Evolutionary conservation across 2,329 filamentous ascomycete species (phyloP).

Genomic region (Dendryphion nanum): DNA sequence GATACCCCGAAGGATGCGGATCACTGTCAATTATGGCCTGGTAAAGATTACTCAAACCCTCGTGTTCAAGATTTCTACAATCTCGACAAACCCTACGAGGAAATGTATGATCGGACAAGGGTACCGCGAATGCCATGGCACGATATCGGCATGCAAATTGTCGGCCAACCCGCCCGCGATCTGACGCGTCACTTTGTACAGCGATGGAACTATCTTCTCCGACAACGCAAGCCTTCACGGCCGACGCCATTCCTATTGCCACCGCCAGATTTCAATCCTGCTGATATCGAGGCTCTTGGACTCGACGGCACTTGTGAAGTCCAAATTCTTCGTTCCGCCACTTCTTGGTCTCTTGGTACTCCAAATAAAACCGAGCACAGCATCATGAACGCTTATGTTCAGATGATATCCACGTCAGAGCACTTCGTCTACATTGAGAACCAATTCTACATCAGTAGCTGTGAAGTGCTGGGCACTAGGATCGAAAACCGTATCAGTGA

Average conservation of each 20-base stretch:
- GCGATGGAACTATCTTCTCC: slow-evolving; percentile 94
- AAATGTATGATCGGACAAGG: slow-evolving; percentile 94
- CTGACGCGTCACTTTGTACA: slow-evolving; percentile 95
- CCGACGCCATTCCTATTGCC: slow-evolving; percentile 92
- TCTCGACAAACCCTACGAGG: slow-evolving; percentile 91
- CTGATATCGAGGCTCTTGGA: slow-evolving; percentile 82
- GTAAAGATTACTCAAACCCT: slow-evolving; percentile 98
- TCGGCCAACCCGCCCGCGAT: slow-evolving; percentile 92
- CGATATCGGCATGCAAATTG: slow-evolving; percentile 95
- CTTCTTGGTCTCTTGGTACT: slow-evolving; percentile 88
- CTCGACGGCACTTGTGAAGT: slow-evolving; percentile 94
- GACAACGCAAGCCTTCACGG: slow-evolving; percentile 87
- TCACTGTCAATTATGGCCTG: slow-evolving; percentile 93
- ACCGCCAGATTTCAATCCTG: slow-evolving; percentile 83
- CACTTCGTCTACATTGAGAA: slow-evolving; percentile 99
- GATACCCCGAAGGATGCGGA: slow-evolving; percentile 79
- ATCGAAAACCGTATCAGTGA: slow-evolving; percentile 94
- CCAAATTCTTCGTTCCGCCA: slow-evolving; percentile 88
- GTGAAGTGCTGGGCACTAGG: slow-evolving; percentile 79
- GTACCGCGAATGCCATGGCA: slow-evolving; percentile 98
- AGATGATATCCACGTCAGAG: slow-evolving; percentile 91
- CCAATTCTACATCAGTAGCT: slow-evolving; percentile 96
- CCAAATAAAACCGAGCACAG: slow-evolving; percentile 82
- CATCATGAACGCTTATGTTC: slow-evolving; percentile 93
- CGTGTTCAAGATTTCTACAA: slow-evolving; percentile 93